A percentile compares a stretch with the other conserved stretches of the same genome.
These are phyloP conservation scores for Kuraishia ogatae DNA, from an alignment of 805 yeast genomes.

Conservation along the genomic window DNA sequence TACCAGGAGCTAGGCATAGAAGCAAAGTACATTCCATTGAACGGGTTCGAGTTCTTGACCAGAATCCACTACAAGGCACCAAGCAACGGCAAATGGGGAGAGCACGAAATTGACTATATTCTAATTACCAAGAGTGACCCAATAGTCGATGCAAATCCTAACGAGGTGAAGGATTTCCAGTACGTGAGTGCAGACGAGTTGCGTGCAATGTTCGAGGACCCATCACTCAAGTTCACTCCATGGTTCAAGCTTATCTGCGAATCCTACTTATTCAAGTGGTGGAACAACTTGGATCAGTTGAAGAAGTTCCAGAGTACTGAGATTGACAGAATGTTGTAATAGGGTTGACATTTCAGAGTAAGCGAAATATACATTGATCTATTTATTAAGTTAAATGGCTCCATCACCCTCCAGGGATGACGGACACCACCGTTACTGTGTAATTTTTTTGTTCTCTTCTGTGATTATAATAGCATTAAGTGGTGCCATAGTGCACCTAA, in stretches of 20 bases:
- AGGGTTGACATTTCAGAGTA: neutral
- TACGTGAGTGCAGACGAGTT: slow-evolving; percentile 68
- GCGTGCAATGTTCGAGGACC: slow-evolving; percentile 67
- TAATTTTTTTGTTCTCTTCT: neutral
- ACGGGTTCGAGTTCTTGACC: slow-evolving; percentile 73
- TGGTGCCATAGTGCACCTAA: neutral
- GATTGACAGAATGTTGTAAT: slow-evolving; percentile 40
- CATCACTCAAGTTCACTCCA: slow-evolving; percentile 71
- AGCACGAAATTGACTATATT: slow-evolving; percentile 95
- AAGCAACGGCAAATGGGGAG: slow-evolving; percentile 84
- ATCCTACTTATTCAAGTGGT: slow-evolving; percentile 86
- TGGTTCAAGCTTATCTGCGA: slow-evolving; percentile 98
- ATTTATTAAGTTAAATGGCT: neutral
- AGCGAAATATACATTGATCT: neutral
- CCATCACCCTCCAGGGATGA: neutral
- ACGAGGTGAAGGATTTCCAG: slow-evolving; percentile 76
- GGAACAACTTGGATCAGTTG: slow-evolving; percentile 65
- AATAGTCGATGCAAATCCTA: slow-evolving; percentile 46
- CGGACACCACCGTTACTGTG: neutral
- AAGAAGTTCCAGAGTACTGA: slow-evolving; percentile 36
- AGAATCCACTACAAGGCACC: slow-evolving; percentile 94
- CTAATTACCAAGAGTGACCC: slow-evolving; percentile 58
- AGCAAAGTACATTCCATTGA: slow-evolving; percentile 47
- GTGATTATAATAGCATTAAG: neutral
- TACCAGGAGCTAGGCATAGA: slow-evolving; percentile 90